Conservation (phyloP, 441 rosid genomes). For the Capsella rubella region DNA sequence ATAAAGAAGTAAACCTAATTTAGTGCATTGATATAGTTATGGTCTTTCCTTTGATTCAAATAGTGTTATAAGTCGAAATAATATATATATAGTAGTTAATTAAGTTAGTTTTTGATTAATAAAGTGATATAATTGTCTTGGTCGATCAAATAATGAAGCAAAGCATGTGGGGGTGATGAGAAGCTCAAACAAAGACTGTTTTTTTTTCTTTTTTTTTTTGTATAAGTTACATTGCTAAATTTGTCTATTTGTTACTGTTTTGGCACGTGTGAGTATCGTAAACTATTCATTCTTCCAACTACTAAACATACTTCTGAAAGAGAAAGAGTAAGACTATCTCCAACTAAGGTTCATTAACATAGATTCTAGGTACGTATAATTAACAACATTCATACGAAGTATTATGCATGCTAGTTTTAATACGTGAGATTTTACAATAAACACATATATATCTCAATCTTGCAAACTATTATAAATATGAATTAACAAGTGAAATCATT, state of each 20-base stretch:
- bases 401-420: neutral
- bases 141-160: conserved; percentile 17
- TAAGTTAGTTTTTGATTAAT: neutral
- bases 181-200: conserved; percentile 26
- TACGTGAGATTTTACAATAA: neutral
- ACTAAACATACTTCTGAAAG: conserved; percentile 18
- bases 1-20: too few species aligned
- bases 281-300: conserved; percentile 9
- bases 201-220: neutral
- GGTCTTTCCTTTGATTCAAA: neutral
- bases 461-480: neutral
- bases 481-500: neutral
- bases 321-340: neutral
- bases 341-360: neutral
- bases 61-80: neutral
- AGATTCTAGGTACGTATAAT: neutral
- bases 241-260: conserved; percentile 36
- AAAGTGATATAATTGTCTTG: conserved; percentile 3
- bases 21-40: too few species aligned
- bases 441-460: neutral
- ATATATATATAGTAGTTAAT: neutral
- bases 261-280: conserved; percentile 39
- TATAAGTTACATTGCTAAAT: conserved; percentile 19
- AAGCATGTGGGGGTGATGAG: conserved; percentile 30
- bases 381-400: neutral